A percentile compares a stretch with the other conserved stretches of the same genome.
Evolutionary conservation across 495 filamentous ascomycete species (phyloP).

Genomic region (Aspergillus nidulans): DNA sequence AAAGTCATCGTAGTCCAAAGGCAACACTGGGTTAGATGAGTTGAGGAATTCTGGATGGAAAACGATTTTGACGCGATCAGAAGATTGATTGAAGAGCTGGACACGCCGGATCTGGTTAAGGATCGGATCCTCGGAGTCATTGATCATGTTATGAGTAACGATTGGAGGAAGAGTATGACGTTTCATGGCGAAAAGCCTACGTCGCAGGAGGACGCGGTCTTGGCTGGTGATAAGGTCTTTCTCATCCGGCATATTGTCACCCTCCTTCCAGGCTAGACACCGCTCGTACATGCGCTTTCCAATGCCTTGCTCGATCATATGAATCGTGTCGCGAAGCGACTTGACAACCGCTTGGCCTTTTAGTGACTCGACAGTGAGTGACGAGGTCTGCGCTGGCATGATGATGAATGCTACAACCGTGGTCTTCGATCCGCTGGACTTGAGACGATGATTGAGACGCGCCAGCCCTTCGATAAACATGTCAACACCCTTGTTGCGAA

Average conservation of each 20-base stretch:
- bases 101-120: constrained; percentile 94
- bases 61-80: constrained; percentile 92
- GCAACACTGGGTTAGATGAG: constrained; percentile 90
- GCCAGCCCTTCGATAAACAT: constrained; percentile 99
- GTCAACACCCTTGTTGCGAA: constrained; percentile 96
- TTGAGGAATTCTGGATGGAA: constrained; percentile 98
- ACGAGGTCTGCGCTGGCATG: constrained; percentile 97
- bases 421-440: constrained; percentile 76
- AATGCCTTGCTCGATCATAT: constrained; percentile 83
- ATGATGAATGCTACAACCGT: constrained; percentile 99
- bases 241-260: constrained; percentile 86
- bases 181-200: constrained; percentile 94
- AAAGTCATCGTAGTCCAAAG: constrained; percentile 97
- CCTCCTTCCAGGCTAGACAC: constrained; percentile 89
- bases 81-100: constrained; percentile 92
- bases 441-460: constrained; percentile 88
- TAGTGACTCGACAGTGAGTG: constrained; percentile 89
- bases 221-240: constrained; percentile 89
- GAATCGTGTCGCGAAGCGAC: constrained; percentile 85
- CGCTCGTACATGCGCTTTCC: constrained; percentile 93
- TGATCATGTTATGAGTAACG: constrained; percentile 99
- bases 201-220: constrained; percentile 88
- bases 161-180: constrained; percentile 83
- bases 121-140: constrained; percentile 89
- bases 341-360: constrained; percentile 98